Evolutionary conservation across 257 asterid species (phyloP).

Genomic region (Nyctanthes arbortristis): DNA sequence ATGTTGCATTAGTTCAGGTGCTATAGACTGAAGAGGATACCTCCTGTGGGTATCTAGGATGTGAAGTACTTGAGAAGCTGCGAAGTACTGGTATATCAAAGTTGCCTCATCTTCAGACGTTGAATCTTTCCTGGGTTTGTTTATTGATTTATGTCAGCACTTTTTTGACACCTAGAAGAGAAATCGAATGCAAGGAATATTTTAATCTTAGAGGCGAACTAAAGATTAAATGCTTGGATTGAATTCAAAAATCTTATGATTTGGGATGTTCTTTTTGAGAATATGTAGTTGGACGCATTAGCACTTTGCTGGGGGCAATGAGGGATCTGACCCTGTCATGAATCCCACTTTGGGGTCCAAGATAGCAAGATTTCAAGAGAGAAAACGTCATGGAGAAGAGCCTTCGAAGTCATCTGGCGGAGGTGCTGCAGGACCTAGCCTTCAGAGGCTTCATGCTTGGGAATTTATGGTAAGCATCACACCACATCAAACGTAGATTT

Average conservation of each 20-base stretch:
- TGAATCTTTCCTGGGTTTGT: no score
- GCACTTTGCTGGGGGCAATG: conserved; percentile 30
- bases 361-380: conserved; percentile 14
- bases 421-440: neutral
- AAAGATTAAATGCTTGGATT: conserved; percentile 31
- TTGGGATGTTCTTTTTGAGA: no score
- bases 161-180: no score
- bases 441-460: neutral
- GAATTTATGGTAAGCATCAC: conserved; percentile 26
- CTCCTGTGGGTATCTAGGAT: no score
- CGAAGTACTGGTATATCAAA: no score
- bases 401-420: conserved; percentile 14
- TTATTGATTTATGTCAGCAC: no score
- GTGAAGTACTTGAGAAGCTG: no score
- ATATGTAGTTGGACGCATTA: conserved; percentile 21
- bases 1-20: no score
- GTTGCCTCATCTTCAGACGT: no score
- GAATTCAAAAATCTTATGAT: conserved; percentile 12
- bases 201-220: conserved; percentile 31
- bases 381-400: conserved; percentile 17
- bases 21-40: no score
- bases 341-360: conserved; percentile 15
- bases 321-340: conserved; percentile 16
- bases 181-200: no score
- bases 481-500: conserved; percentile 28